Evolutionary conservation across 2,329 filamentous ascomycete species (phyloP).

Genomic region (Rhinocladiella similis): DNA sequence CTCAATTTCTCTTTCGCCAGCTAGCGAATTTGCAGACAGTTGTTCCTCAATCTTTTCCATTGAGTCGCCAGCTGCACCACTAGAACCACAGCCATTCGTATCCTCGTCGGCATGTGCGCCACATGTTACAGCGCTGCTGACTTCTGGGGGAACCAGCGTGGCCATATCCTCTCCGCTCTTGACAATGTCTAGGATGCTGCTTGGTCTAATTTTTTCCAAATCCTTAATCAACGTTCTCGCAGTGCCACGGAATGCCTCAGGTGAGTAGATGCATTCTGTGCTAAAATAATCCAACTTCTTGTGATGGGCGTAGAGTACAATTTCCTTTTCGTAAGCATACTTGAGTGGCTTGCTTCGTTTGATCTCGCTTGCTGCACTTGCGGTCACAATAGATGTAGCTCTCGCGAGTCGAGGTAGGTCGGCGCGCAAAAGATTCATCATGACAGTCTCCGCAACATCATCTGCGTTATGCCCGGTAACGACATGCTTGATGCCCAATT

Average conservation of each 20-base stretch:
- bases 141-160: constrained; percentile 68
- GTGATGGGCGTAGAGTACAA: constrained; percentile 95
- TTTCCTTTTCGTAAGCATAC: constrained; percentile 98
- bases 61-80: constrained; percentile 68
- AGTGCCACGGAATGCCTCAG: constrained; percentile 92
- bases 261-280: constrained; percentile 97
- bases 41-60: constrained; percentile 80
- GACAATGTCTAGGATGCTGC: constrained; percentile 92
- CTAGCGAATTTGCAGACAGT: constrained; percentile 64
- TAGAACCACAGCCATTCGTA: constrained; percentile 72
- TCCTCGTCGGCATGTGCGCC: constrained; percentile 36
- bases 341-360: constrained; percentile 96
- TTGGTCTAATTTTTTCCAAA: constrained; percentile 86
- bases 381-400: constrained; percentile 87
- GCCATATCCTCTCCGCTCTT: constrained; percentile 96
- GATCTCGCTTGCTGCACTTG: constrained; percentile 75
- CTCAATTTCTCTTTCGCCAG: constrained; percentile 64
- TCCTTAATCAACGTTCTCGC: constrained; percentile 93
- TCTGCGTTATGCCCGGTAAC: constrained; percentile 98
- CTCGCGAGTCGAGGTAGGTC: constrained; percentile 84
- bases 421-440: constrained; percentile 94
- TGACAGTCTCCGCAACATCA: constrained; percentile 92
- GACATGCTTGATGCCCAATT: constrained; percentile 84
- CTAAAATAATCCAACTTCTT: constrained; percentile 97
- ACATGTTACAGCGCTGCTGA: constrained; percentile 41